Conservation (phyloP, 208 protist genomes). For the Polymyxa betae region DNA sequence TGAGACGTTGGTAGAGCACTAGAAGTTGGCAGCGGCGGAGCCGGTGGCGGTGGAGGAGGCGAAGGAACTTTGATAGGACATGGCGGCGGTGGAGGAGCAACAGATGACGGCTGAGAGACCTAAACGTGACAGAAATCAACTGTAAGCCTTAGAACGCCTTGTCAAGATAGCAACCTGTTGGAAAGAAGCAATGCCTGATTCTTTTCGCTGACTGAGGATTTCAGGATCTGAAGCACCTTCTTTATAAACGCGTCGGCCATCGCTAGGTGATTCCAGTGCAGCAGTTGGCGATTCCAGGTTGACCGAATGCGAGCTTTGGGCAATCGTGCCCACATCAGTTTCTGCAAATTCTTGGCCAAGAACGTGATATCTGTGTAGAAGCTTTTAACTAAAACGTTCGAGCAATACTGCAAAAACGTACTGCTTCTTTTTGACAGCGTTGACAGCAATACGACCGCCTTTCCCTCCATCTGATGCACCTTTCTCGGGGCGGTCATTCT, state of each 20-base stretch:
- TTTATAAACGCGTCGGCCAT: too few species aligned
- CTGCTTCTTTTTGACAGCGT: conserved; percentile 51
- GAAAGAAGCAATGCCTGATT: too few species aligned
- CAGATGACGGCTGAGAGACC: too few species aligned
- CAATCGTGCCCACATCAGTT: not conserved
- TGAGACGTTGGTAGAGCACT: not conserved
- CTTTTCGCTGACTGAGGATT: too few species aligned
- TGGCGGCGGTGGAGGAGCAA: not conserved
- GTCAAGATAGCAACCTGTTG: too few species aligned
- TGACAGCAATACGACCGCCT: conserved; percentile 7
- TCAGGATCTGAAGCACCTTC: too few species aligned
- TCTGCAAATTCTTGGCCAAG: conserved; percentile 41
- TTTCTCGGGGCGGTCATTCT: not conserved
- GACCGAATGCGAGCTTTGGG: too few species aligned
- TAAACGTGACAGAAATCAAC: too few species aligned
- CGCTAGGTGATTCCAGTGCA: too few species aligned
- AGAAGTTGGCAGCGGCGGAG: not conserved
- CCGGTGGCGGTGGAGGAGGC: conserved; percentile 8
- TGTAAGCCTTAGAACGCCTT: too few species aligned
- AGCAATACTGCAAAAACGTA: not conserved
- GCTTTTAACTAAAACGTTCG: not conserved
- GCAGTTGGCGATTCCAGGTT: too few species aligned
- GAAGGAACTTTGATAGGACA: not conserved
- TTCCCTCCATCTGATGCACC: not conserved
- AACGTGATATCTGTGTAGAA: not conserved